Evolutionary conservation across 495 filamentous ascomycete genomes (phyloP).

Genomic region (Evernia prunastri): DNA sequence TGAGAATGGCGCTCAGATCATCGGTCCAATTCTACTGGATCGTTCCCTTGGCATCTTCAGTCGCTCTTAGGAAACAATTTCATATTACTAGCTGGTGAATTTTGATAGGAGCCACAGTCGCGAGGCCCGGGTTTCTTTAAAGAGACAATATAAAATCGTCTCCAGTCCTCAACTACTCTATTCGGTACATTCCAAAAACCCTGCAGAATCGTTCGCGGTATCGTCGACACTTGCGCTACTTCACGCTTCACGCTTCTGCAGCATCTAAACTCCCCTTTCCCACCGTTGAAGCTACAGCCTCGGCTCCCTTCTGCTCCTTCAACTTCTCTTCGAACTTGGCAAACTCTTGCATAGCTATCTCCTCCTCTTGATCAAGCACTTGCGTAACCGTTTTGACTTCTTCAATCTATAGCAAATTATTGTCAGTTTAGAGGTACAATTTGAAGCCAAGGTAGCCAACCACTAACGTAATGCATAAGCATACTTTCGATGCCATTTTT

Average conservation of each 20-base stretch:
- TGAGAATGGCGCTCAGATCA: not conserved
- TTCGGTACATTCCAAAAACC: not conserved
- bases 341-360: slow-evolving; percentile 84
- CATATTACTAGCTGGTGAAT: not conserved
- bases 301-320: slow-evolving; percentile 62
- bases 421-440: slow-evolving; percentile 17
- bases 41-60: not conserved
- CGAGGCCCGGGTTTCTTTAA: not conserved
- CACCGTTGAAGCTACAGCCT: slow-evolving; percentile 50
- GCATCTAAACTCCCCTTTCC: slow-evolving; percentile 64
- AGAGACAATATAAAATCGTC: not conserved
- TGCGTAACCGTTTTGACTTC: slow-evolving; percentile 92
- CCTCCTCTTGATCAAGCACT: slow-evolving; percentile 85
- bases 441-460: not conserved
- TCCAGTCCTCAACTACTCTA: not conserved
- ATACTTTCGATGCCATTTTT: slow-evolving; percentile 97
- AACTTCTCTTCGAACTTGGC: slow-evolving; percentile 95
- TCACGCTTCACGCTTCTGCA: slow-evolving; percentile 38
- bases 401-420: slow-evolving; percentile 59
- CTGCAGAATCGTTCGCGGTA: not conserved
- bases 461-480: slow-evolving; percentile 75
- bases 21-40: not conserved
- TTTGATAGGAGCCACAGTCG: not conserved
- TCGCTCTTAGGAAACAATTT: not conserved
- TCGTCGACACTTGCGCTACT: not conserved